Base-by-base conservation (phyloP, 352 stramenopile species). In the Phytopythium kandeliae region DNA sequence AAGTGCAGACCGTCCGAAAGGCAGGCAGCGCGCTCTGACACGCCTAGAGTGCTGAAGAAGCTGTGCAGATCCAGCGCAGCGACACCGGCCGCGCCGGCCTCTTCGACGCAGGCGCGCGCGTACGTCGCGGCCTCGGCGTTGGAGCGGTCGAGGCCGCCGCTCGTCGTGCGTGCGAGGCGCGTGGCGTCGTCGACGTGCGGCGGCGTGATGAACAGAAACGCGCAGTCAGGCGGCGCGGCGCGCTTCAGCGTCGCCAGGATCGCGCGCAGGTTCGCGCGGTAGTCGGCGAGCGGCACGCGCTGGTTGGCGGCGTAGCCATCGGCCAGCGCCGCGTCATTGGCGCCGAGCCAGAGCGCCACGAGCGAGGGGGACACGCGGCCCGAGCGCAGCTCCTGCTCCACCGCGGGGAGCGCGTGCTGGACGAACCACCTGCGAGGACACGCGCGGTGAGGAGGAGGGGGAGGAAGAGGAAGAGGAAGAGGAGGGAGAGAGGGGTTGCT, bases 311-410 rank as follows among this genome's bases (percentile, higher is more conserved):
- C 50, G 3, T 31, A 17, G 4, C 71, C 63, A 1, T 51, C 47
- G 1, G 43, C 40, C 2, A 77, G 58, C 15, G 75, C 69, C n/a
- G 77, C 74, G 45, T 91, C 77, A 31, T 91, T 91, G 21, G 79
- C 69, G 16, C 77, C 79, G 47, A 91, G 53, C 69, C 71, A 88
- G n/a, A 91, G 41, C 30, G 67, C 83, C 36, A 89, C 61, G 24
- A 91, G 60, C 26, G 65, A 53, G 21, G 76, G 74, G 4, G 60
- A 51, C 15, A 57, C 56, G 44, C 50, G 17, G 26, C 63, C 63
- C 19, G 21, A 44, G 12, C 44, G 28, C 28, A 86, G 63, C 43
- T 90, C 75, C 0, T 62, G 40, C 35, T 62, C 43, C 4, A 85
- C 48, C 13, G 63, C 48, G 0, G 69, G 71, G 11, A 86, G 47